Conservation (phyloP, 441 rosid species). For the Aleurites moluccanus region DNA sequence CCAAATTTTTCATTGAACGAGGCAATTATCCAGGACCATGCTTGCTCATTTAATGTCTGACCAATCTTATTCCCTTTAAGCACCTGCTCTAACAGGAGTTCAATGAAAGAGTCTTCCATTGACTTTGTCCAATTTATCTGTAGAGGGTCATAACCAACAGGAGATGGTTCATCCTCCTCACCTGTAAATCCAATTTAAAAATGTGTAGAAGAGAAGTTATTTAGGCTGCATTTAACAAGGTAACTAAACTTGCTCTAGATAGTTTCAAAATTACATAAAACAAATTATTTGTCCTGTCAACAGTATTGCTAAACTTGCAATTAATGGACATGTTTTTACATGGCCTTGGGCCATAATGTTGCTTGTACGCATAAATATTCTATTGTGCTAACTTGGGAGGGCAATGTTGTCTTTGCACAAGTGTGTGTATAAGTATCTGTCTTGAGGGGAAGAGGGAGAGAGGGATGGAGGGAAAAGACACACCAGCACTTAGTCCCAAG, state of each 20-base stretch:
- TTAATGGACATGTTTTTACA: neutral
- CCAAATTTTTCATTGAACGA: conserved; percentile 41
- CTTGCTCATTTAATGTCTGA: conserved; percentile 34
- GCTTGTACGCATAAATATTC: neutral
- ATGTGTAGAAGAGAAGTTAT: conserved; percentile 13
- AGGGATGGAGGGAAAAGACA: conserved; percentile 6
- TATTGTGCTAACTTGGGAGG: neutral
- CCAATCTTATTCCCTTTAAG: conserved; percentile 37
- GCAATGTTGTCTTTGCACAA: neutral
- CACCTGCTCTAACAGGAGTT: conserved; percentile 40
- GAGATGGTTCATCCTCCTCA: conserved; percentile 35
- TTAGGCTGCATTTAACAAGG: neutral
- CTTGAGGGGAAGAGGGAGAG: neutral
- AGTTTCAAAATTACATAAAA: neutral
- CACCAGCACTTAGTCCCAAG: conserved; percentile 26
- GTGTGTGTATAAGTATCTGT: neutral
- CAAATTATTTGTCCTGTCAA: neutral
- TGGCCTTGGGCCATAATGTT: neutral
- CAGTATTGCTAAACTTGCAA: neutral
- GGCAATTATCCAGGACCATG: conserved; percentile 39
- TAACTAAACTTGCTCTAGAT: neutral
- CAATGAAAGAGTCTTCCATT: conserved; percentile 45
- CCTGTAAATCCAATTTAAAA: conserved; percentile 30
- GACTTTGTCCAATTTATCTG: conserved; percentile 40
- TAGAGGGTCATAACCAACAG: conserved; percentile 25